These are phyloP conservation scores for Clavispora fructus DNA, from an alignment of 805 yeast genomes.

Conservation along the genomic window DNA sequence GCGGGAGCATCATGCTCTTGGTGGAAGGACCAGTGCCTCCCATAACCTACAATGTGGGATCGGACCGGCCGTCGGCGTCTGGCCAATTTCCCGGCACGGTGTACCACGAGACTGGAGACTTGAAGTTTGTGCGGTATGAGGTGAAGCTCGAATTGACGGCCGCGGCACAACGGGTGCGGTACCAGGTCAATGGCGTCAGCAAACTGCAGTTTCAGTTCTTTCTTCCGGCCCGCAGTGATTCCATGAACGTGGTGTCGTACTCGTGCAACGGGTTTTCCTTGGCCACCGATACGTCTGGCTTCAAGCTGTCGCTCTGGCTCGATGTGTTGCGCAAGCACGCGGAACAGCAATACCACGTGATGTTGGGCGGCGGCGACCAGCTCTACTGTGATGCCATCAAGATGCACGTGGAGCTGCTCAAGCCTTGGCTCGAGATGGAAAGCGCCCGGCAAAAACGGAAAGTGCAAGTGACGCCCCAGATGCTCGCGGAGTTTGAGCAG, in stretches of 20 bases:
- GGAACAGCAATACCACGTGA: slow-evolving; percentile 68
- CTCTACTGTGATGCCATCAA: slow-evolving; percentile 83
- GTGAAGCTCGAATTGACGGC: slow-evolving; percentile 45
- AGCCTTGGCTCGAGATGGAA: slow-evolving; percentile 58
- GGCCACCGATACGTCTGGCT: slow-evolving; percentile 58
- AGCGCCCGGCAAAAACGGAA: slow-evolving; percentile 40
- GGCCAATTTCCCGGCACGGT: slow-evolving; percentile 46
- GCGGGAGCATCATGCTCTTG: slow-evolving; percentile 68
- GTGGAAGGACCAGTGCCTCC: slow-evolving; percentile 38
- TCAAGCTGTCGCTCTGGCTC: slow-evolving; percentile 76
- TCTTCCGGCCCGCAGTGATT: slow-evolving; percentile 56
- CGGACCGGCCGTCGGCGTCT: slow-evolving; percentile 16
- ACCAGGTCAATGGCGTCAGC: slow-evolving; percentile 45
- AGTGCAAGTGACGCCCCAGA: slow-evolving; percentile 40
- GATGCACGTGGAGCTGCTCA: slow-evolving; percentile 46
- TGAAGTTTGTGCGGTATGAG: slow-evolving; percentile 61
- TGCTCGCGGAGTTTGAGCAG: slow-evolving; percentile 50
- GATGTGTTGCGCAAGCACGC: slow-evolving; percentile 73
- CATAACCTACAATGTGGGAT: slow-evolving; percentile 33
- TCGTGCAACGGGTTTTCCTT: slow-evolving; percentile 91
- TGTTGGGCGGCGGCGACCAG: slow-evolving; percentile 98
- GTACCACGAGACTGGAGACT: slow-evolving; percentile 39
- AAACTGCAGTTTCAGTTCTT: slow-evolving; percentile 42
- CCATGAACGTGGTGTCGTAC: slow-evolving; percentile 78
- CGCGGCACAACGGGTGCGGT: slow-evolving; percentile 59